These are phyloP conservation scores for Yamadazyma trypodendri DNA, from an alignment of 1,139 yeast genomes.

Conservation along the genomic window DNA sequence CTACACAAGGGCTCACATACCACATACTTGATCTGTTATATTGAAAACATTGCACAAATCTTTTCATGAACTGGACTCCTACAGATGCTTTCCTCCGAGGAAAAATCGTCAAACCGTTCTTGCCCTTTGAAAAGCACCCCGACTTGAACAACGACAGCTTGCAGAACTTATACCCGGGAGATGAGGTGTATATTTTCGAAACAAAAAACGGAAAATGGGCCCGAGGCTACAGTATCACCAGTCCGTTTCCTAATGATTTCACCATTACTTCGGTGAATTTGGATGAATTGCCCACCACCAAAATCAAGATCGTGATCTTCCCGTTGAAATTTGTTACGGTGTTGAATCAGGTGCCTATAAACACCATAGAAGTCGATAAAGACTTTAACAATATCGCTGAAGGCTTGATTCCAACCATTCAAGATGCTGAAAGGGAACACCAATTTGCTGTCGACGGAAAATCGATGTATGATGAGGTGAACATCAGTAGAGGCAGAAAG, in stretches of 20 bases:
- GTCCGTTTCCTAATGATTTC: slow-evolving; percentile 70
- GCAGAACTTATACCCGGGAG: slow-evolving; percentile 72
- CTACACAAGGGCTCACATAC: too few relatives aligned
- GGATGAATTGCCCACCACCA: slow-evolving; percentile 60
- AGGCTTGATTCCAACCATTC: slow-evolving; percentile 44
- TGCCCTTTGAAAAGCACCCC: slow-evolving; percentile 57
- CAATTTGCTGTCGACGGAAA: slow-evolving; percentile 29
- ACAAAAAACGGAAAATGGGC: slow-evolving; percentile 68
- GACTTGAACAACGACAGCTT: slow-evolving; percentile 38
- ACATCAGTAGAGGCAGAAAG: slow-evolving; percentile 13
- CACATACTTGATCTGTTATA: too few relatives aligned
- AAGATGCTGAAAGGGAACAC: slow-evolving; percentile 41
- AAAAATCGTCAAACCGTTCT: slow-evolving; percentile 55
- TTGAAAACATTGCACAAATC: too few relatives aligned
- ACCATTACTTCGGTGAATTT: slow-evolving; percentile 59
- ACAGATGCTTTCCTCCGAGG: slow-evolving; percentile 46
- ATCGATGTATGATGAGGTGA: slow-evolving; percentile 1
- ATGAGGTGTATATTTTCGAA: slow-evolving; percentile 77
- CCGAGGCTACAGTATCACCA: slow-evolving; percentile 66
- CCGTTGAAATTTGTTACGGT: slow-evolving; percentile 55
- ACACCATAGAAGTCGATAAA: slow-evolving; percentile 22
- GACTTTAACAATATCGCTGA: slow-evolving; percentile 35
- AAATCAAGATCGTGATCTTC: slow-evolving; percentile 52
- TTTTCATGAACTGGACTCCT: slow-evolving; percentile 39
- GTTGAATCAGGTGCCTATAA: slow-evolving; percentile 32